phyloP scores from a whole-genome alignment of 2,329 filamentous ascomycete genomes.

The Aureobasidium zeae region DNA sequence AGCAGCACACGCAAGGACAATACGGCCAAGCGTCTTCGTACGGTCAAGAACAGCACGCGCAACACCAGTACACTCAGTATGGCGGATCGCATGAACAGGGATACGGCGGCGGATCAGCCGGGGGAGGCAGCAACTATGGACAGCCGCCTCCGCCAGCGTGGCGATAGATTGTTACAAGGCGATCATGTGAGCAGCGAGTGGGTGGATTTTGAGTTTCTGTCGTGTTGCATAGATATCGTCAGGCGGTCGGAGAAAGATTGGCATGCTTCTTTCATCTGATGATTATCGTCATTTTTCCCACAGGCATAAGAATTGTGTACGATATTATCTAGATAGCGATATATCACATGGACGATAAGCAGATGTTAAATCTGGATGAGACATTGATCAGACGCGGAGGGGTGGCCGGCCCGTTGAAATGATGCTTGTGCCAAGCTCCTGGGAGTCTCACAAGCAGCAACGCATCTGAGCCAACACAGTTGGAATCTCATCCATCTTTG shows the following conservation, averaged over 20 bases:
- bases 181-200: slow-evolving; percentile 1
- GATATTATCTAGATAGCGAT: no score
- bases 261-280: no score
- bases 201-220: not conserved
- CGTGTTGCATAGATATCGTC: slow-evolving; percentile 1
- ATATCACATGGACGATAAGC: no score
- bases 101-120: slow-evolving; percentile 13
- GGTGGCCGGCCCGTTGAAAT: no score
- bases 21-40: slow-evolving; percentile 6
- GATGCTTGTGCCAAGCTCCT: slow-evolving; percentile 1
- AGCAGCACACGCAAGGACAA: not conserved
- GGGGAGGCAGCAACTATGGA: slow-evolving; percentile 18
- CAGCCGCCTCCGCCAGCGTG: slow-evolving; percentile 23
- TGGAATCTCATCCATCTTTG: not conserved
- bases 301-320: no score
- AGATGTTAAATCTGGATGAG: no score
- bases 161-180: slow-evolving; percentile 18
- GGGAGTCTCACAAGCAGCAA: no score
- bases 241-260: not conserved
- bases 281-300: no score
- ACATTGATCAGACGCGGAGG: no score
- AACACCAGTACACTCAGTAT: slow-evolving; percentile 15
- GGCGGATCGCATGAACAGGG: slow-evolving; percentile 10
- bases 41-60: slow-evolving; percentile 6
- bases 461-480: no score